These are phyloP conservation scores for Penicillium sclerotigenum DNA, from an alignment of 2,329 filamentous ascomycete species.

Conservation along the genomic window DNA sequence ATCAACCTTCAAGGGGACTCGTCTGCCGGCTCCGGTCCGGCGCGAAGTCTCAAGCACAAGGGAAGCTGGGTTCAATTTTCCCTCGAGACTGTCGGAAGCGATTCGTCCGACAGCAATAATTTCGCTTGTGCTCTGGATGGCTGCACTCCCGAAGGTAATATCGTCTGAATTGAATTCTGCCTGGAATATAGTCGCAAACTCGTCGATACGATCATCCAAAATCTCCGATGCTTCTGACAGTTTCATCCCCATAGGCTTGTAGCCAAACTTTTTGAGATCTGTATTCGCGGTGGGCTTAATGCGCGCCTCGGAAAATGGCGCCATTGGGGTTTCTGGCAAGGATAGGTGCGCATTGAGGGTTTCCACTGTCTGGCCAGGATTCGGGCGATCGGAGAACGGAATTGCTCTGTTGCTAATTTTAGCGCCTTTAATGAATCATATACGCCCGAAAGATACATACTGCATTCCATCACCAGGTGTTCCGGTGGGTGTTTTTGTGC, in stretches of 20 bases:
- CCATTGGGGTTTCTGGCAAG: conserved; percentile 65
- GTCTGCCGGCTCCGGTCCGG: conserved; percentile 74
- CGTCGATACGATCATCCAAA: conserved; percentile 91
- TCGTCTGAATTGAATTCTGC: conserved; percentile 73
- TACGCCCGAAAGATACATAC: conserved; percentile 31
- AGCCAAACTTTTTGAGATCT: conserved; percentile 84
- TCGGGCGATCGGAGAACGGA: conserved; percentile 71
- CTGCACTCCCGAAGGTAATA: conserved; percentile 79
- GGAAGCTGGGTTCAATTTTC: conserved; percentile 79
- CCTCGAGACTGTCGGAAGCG: conserved; percentile 79
- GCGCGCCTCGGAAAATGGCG: conserved; percentile 69
- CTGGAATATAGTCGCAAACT: conserved; percentile 72
- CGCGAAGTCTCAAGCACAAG: conserved; percentile 85
- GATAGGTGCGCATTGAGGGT: conserved; percentile 74
- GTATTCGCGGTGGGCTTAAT: conserved; percentile 82
- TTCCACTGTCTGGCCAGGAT: conserved; percentile 78
- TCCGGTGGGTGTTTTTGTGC: conserved; percentile 35
- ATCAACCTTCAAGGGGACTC: conserved; percentile 75
- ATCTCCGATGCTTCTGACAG: conserved; percentile 88
- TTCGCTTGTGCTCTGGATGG: conserved; percentile 77
- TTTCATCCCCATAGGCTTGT: conserved; percentile 94
- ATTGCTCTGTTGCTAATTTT: conserved; percentile 45
- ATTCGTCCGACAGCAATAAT: conserved; percentile 89
- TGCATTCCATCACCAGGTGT: conserved; percentile 32
- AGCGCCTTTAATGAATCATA: conserved; percentile 5